Evolutionary conservation across 2,329 filamentous ascomycete species (phyloP).

Genomic region (Hysterium pulicare): DNA sequence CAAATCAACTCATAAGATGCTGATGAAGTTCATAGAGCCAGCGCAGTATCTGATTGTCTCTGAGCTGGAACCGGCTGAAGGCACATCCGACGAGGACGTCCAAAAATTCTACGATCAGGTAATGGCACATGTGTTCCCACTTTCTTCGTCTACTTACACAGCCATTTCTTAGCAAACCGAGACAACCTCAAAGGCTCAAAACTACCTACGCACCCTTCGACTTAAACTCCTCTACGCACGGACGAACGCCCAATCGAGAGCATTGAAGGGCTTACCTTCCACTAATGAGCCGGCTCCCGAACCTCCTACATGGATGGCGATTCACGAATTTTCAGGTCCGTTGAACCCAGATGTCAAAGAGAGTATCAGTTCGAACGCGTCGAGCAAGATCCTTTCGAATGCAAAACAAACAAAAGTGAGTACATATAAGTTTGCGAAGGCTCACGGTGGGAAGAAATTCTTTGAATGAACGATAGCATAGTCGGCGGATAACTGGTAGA

Average conservation of each 20-base stretch:
- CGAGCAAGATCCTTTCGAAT: too few species aligned
- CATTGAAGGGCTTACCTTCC: conserved; percentile 24
- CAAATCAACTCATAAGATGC: neutral
- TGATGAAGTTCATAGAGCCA: conserved; percentile 8
- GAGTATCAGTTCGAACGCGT: conserved; percentile 5
- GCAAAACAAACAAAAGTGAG: conserved; percentile 16
- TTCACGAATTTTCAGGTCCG: conserved; percentile 23
- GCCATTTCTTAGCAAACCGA: conserved; percentile 13
- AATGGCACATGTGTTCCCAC: neutral
- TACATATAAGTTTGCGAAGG: conserved; percentile 14
- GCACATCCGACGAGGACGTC: conserved; percentile 10
- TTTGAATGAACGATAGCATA: too few species aligned
- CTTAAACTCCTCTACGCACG: conserved; percentile 25
- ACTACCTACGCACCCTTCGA: conserved; percentile 20
- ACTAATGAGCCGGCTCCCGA: conserved; percentile 22
- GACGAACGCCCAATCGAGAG: conserved; percentile 28
- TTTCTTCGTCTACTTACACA: neutral
- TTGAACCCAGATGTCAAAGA: conserved; percentile 8
- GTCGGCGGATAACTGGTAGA: too few species aligned
- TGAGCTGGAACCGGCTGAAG: conserved; percentile 15
- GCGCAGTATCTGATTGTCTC: conserved; percentile 16
- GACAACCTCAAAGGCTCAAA: conserved; percentile 9
- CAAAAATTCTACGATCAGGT: conserved; percentile 16
- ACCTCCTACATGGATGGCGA: conserved; percentile 22
- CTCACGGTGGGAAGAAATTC: conserved; percentile 14